Conservation (phyloP, 805 yeast genomes). For the Cyberlindnera suaveolens region DNA sequence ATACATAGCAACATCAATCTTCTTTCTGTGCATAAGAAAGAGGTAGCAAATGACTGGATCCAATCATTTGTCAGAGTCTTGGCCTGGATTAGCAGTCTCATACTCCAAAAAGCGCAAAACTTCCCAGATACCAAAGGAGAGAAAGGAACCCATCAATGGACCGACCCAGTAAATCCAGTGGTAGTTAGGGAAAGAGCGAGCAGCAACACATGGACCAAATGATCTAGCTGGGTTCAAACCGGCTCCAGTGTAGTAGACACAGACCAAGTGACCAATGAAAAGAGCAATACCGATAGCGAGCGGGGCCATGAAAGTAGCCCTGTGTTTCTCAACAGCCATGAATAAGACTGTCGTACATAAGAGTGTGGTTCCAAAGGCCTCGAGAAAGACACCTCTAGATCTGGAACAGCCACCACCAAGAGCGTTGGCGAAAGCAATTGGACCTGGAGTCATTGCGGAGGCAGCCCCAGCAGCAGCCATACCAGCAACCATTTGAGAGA, state of each 20-base stretch:
- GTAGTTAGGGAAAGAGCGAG: constrained; percentile 66
- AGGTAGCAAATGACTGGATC: too few species aligned
- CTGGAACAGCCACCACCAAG: constrained; percentile 68
- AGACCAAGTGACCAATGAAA: constrained; percentile 74
- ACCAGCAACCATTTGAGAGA: constrained; percentile 75
- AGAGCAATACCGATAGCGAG: constrained; percentile 77
- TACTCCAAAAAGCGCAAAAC: constrained; percentile 59
- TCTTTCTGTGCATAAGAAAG: not conserved
- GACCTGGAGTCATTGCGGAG: constrained; percentile 79
- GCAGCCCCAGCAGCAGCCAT: constrained; percentile 93
- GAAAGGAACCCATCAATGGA: constrained; percentile 63
- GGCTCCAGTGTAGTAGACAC: constrained; percentile 83
- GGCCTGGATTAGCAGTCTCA: constrained; percentile 65
- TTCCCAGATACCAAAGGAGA: constrained; percentile 66
- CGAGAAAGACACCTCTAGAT: constrained; percentile 73
- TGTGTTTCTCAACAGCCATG: constrained; percentile 78
- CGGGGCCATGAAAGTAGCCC: constrained; percentile 74
- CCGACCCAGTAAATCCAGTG: constrained; percentile 95
- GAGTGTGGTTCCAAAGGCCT: constrained; percentile 71
- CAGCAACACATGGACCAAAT: constrained; percentile 78
- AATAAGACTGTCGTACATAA: constrained; percentile 73
- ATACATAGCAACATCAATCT: not conserved
- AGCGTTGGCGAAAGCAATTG: constrained; percentile 60
- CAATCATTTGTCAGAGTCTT: constrained; percentile 43
- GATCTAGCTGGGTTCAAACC: constrained; percentile 90